A percentile compares a stretch with the other conserved stretches of the same genome.
Conservation (phyloP, 441 rosid genomes). For the Francoa sonchifolia region DNA sequence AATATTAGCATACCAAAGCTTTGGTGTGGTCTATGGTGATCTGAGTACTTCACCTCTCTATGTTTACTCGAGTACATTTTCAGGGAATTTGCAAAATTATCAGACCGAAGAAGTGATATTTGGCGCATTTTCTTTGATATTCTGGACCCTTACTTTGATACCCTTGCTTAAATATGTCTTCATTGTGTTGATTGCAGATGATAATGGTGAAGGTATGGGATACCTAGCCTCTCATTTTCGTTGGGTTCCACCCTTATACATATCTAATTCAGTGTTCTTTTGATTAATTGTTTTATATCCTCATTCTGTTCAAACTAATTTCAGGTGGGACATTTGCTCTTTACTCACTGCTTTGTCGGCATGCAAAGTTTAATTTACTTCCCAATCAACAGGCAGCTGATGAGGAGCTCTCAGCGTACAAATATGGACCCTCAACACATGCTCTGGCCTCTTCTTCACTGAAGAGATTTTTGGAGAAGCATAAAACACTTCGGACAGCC, state of each 20-base stretch:
- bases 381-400: slow-evolving; percentile 94
- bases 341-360: slow-evolving; percentile 80
- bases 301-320: slow-evolving; percentile 4
- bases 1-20: slow-evolving; percentile 76
- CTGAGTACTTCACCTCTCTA: slow-evolving; percentile 84
- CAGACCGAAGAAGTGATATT: slow-evolving; percentile 47
- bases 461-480: slow-evolving; percentile 63
- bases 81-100: slow-evolving; percentile 39
- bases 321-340: slow-evolving; percentile 89
- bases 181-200: slow-evolving; percentile 56
- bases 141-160: slow-evolving; percentile 72
- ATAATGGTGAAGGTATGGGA: slow-evolving; percentile 74
- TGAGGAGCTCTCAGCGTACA: slow-evolving; percentile 84
- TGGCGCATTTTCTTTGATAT: slow-evolving; percentile 78
- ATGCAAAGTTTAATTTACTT: slow-evolving; percentile 72
- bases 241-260: no score
- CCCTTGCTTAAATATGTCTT: slow-evolving; percentile 62
- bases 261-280: no score
- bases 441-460: slow-evolving; percentile 30
- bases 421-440: slow-evolving; percentile 37
- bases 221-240: no score
- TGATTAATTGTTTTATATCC: no score
- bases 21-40: slow-evolving; percentile 79
- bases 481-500: slow-evolving; percentile 51
- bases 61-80: slow-evolving; percentile 48